phyloP scores from a whole-genome alignment of 2,329 filamentous ascomycete species.

The Triangularia setosa region DNA sequence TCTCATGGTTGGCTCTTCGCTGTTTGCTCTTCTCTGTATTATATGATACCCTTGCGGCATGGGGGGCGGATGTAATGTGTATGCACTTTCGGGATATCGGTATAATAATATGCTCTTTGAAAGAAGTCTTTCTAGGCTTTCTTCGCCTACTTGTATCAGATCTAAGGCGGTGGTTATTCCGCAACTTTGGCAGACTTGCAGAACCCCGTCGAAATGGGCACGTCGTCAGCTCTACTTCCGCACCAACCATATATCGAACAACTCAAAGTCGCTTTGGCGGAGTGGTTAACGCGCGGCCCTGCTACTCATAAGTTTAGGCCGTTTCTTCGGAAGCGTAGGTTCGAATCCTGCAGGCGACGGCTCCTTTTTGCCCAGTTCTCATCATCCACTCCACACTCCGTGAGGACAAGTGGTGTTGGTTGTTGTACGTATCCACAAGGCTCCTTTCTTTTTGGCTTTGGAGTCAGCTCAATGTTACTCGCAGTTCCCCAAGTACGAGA shows the following conservation, averaged over 20 bases:
- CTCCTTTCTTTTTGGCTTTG: background rate
- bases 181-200: background rate
- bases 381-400: background rate
- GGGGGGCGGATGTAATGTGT: background rate
- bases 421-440: background rate
- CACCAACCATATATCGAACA: background rate
- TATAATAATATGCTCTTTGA: background rate
- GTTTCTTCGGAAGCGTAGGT: conserved; percentile 24
- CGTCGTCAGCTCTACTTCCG: background rate
- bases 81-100: background rate
- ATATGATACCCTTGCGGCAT: background rate
- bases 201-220: too few species aligned
- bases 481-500: background rate
- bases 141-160: background rate
- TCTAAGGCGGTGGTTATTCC: background rate
- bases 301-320: conserved; percentile 21
- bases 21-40: background rate
- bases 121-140: background rate
- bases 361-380: conserved; percentile 1
- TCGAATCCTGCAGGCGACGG: conserved; percentile 25
- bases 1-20: background rate
- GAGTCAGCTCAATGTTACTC: background rate
- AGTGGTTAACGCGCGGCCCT: conserved; percentile 26
- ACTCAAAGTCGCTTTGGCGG: conserved; percentile 22
- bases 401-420: background rate